Conservation (phyloP, 768 basidiomycete genomes). For the Sistotremastrum suecicum region DNA sequence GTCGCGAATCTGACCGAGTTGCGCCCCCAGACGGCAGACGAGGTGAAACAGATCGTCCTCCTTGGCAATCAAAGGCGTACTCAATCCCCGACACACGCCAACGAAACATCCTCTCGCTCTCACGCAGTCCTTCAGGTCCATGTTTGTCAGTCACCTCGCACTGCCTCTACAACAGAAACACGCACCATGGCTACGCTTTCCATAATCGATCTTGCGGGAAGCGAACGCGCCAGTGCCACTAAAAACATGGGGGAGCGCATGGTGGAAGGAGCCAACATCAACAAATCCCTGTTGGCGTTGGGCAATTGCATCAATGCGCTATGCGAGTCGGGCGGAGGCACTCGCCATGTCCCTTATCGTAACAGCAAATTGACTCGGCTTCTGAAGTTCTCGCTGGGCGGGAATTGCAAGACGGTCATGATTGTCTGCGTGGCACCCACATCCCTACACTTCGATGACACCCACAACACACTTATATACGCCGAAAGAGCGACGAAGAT, state of each 20-base stretch:
- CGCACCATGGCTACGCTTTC: slow-evolving; percentile 83
- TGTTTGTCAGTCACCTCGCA: slow-evolving; percentile 75
- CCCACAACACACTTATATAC: slow-evolving; percentile 94
- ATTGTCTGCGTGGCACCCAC: slow-evolving; percentile 96
- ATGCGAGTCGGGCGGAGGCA: slow-evolving; percentile 80
- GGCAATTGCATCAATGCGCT: slow-evolving; percentile 98
- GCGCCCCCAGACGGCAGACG: slow-evolving; percentile 68
- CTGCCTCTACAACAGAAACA: slow-evolving; percentile 70
- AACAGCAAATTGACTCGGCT: slow-evolving; percentile 97
- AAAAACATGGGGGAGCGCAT: slow-evolving; percentile 96
- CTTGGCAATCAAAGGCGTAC: slow-evolving; percentile 80
- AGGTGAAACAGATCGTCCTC: slow-evolving; percentile 89
- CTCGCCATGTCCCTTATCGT: slow-evolving; percentile 89
- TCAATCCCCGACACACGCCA: slow-evolving; percentile 91
- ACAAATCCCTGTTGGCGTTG: slow-evolving; percentile 92
- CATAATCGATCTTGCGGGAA: slow-evolving; percentile 96
- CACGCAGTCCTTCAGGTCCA: slow-evolving; percentile 97
- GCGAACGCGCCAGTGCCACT: slow-evolving; percentile 92
- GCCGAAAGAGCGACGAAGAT: slow-evolving; percentile 98
- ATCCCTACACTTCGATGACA: slow-evolving; percentile 93
- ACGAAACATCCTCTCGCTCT: slow-evolving; percentile 91
- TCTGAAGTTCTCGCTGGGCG: slow-evolving; percentile 94
- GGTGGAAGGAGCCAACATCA: slow-evolving; percentile 98
- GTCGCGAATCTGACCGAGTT: slow-evolving; percentile 78
- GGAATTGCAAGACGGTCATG: slow-evolving; percentile 99